A percentile compares a stretch with the other conserved stretches of the same genome.
Evolutionary conservation across 768 basidiomycete species (phyloP).

Genomic region (Hebeloma cylindrosporum): DNA sequence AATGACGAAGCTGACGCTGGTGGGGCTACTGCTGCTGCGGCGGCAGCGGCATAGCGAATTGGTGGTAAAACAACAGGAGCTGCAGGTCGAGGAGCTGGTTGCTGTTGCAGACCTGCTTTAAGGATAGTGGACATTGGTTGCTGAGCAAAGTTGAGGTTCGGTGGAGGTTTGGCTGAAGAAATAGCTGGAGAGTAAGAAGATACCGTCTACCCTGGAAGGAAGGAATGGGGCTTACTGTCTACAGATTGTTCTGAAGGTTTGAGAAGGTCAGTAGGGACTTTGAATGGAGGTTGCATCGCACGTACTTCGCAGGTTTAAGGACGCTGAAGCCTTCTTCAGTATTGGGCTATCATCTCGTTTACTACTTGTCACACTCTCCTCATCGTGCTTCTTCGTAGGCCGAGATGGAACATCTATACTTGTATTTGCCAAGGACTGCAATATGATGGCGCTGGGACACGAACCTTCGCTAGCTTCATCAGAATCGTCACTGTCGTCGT

Average conservation of each 20-base stretch:
- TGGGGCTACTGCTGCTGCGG: slow-evolving; percentile 46
- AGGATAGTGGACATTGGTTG: slow-evolving; percentile 76
- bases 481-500: slow-evolving; percentile 78
- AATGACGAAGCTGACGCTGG: slow-evolving; percentile 32
- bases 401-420: slow-evolving; percentile 61
- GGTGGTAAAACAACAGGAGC: slow-evolving; percentile 67
- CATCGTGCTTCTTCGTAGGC: slow-evolving; percentile 76
- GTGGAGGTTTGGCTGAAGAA: slow-evolving; percentile 62
- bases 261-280: slow-evolving; percentile 14
- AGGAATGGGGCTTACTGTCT: slow-evolving; percentile 50
- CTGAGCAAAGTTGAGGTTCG: slow-evolving; percentile 77
- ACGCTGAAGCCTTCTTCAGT: slow-evolving; percentile 70
- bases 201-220: neutral
- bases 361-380: slow-evolving; percentile 71
- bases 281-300: slow-evolving; percentile 18
- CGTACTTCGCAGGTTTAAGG: slow-evolving; percentile 72
- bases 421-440: neutral
- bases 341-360: slow-evolving; percentile 79
- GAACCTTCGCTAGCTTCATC: slow-evolving; percentile 73
- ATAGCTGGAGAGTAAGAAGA: slow-evolving; percentile 12
- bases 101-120: slow-evolving; percentile 64
- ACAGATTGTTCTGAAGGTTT: slow-evolving; percentile 61
- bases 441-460: slow-evolving; percentile 8
- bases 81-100: slow-evolving; percentile 47
- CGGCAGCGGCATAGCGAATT: slow-evolving; percentile 90